Evolutionary conservation across 441 rosid genomes (phyloP).

Genomic region (Croton laevigatus): DNA sequence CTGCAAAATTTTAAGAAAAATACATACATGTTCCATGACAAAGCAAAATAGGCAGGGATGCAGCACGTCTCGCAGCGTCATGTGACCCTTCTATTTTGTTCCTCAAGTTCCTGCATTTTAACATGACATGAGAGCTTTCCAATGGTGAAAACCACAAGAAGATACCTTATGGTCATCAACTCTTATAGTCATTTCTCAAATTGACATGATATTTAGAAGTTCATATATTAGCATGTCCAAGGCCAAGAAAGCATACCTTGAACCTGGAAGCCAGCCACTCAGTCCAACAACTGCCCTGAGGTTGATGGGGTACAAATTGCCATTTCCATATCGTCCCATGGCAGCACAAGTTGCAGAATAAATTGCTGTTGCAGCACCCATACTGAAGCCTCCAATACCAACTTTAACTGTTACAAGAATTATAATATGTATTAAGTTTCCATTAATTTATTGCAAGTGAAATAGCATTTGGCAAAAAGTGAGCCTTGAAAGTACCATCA

Average conservation of each 20-base stretch:
- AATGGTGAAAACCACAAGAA: neutral
- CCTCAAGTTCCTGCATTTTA: conserved; percentile 52
- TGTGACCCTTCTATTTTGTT: conserved; percentile 52
- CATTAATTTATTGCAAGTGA: neutral
- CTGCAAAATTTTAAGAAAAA: neutral
- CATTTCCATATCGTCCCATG: conserved; percentile 64
- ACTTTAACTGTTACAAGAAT: conserved; percentile 60
- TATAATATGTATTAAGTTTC: neutral
- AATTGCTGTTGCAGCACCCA: conserved; percentile 91
- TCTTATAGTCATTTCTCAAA: neutral
- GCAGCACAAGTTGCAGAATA: conserved; percentile 83
- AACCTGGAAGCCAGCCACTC: conserved; percentile 96
- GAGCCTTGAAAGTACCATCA: conserved; percentile 53
- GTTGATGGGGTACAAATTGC: conserved; percentile 57
- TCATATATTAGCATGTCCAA: neutral
- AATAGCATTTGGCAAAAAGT: neutral
- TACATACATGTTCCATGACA: conserved; percentile 76
- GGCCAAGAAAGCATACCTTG: conserved; percentile 46
- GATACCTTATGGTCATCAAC: neutral
- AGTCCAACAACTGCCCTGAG: conserved; percentile 68
- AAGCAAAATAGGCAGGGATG: conserved; percentile 69
- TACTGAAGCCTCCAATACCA: conserved; percentile 97
- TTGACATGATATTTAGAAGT: neutral
- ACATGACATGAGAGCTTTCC: neutral
- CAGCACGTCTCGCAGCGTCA: conserved; percentile 58